These are phyloP conservation scores for Penicillium desertorum DNA, from an alignment of 495 filamentous ascomycete genomes.

Conservation along the genomic window DNA sequence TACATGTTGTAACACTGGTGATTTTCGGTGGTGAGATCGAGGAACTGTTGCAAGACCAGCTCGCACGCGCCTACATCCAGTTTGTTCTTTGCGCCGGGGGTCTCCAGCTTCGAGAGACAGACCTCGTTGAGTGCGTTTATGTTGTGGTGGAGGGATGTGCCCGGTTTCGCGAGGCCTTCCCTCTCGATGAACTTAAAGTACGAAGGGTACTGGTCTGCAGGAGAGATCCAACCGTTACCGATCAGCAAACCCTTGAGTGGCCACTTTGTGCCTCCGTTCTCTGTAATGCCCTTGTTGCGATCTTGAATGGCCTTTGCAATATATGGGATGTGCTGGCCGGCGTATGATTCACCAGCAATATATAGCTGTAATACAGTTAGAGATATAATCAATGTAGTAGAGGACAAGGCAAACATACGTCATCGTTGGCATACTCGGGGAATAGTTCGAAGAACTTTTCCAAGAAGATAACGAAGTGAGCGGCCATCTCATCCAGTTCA, in stretches of 20 bases:
- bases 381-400: slow-evolving; percentile 6
- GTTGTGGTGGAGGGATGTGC: slow-evolving; percentile 58
- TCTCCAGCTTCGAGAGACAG: slow-evolving; percentile 58
- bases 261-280: slow-evolving; percentile 54
- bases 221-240: slow-evolving; percentile 96
- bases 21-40: slow-evolving; percentile 55
- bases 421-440: slow-evolving; percentile 88
- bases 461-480: slow-evolving; percentile 82
- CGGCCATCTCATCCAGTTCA: slow-evolving; percentile 85
- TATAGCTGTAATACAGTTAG: slow-evolving; percentile 68
- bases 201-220: slow-evolving; percentile 83
- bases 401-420: slow-evolving; percentile 59
- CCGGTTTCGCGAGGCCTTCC: slow-evolving; percentile 66
- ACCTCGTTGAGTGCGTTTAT: slow-evolving; percentile 70
- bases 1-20: slow-evolving; percentile 88
- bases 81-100: slow-evolving; percentile 52
- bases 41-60: slow-evolving; percentile 65
- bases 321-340: slow-evolving; percentile 96
- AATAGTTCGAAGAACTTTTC: slow-evolving; percentile 88
- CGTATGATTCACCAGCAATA: slow-evolving; percentile 92
- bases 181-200: slow-evolving; percentile 79
- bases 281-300: slow-evolving; percentile 58
- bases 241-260: slow-evolving; percentile 86
- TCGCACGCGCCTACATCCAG: slow-evolving; percentile 75
- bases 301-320: slow-evolving; percentile 85